phyloP scores from a whole-genome alignment of 306 rosid species.

The Castanea mollissima region DNA sequence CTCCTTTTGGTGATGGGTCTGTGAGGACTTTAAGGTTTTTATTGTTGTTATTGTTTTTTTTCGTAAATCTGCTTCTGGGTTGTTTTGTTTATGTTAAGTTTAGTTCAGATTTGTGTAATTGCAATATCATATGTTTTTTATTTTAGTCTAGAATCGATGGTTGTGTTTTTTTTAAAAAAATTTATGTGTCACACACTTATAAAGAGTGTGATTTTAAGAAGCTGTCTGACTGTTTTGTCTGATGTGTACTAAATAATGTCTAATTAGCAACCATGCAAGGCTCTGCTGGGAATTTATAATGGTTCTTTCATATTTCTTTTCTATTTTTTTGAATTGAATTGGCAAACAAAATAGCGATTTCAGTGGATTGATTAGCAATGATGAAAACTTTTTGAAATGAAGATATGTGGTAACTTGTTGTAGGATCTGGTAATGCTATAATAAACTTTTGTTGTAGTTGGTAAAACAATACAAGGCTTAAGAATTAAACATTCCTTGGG shows the following conservation, averaged over 20 bases:
- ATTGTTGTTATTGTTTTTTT: constrained; percentile 10
- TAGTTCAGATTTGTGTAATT: not conserved
- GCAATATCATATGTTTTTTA: too few species aligned
- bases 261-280: not conserved
- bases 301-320: not conserved
- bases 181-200: too few species aligned
- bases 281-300: not conserved
- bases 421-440: not conserved
- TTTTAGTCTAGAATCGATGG: too few species aligned
- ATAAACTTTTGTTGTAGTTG: not conserved
- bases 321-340: not conserved
- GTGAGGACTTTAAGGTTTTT: not conserved
- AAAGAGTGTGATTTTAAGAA: too few species aligned
- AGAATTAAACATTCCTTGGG: not conserved
- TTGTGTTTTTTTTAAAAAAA: too few species aligned
- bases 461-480: not conserved
- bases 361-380: not conserved
- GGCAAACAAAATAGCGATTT: not conserved
- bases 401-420: not conserved
- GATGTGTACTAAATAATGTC: not conserved
- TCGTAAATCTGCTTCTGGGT: not conserved
- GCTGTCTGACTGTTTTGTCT: not conserved
- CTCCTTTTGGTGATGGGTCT: not conserved
- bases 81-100: not conserved
- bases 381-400: not conserved